Base-by-base conservation (phyloP, 148 eudicot species). In the Camellia lanceoleosa region DNA sequence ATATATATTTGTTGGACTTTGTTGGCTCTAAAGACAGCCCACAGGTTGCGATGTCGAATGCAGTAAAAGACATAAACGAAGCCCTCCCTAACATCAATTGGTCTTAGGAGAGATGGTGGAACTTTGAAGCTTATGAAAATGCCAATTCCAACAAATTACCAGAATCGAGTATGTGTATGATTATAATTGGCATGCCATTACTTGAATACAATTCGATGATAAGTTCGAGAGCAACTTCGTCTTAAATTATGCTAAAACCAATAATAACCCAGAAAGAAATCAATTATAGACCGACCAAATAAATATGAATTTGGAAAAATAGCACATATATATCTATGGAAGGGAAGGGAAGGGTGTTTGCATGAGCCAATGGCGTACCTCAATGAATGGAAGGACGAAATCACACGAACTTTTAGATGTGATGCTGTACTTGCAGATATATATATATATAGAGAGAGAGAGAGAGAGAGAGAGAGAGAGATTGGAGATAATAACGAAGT, bases 391-490 rank as follows among this genome's bases (percentile, higher is more conserved):
- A 11, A 55, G 38, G 16, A 30, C 10, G 63, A 77, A 47, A 9
- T 9, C 42, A 41, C 15, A 16, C 14, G 18, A 5, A 30, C 38
- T 30, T 30, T 9, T 9, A n/a, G 42, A 61, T 41, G 72, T 6
- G 38, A 11, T 12, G 20, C 59, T 30, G 38, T 30, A 30, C 38
- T 30, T 30, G 38, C 38, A 30, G 38, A 30, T 30, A 30, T 30
- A 30, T 30, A 30, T 30, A 30, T 30, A 30, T 30, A 30, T 30
- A 74, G 68, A 65, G 43, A 3, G 55, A 18, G 43, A 42, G 41
- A 52, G 30, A 58, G 49, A 46, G n/a, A 81, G 56, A 69, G 83
- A 76, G 15, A 61, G 82, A 61, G 69, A 79, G 75, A 71, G 30
- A 23, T 23, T 23, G 30, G 30, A 23, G 82, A 80, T 79, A 46